These are phyloP conservation scores for Daldinia decipiens DNA, from an alignment of 495 filamentous ascomycete genomes.

Conservation along the genomic window DNA sequence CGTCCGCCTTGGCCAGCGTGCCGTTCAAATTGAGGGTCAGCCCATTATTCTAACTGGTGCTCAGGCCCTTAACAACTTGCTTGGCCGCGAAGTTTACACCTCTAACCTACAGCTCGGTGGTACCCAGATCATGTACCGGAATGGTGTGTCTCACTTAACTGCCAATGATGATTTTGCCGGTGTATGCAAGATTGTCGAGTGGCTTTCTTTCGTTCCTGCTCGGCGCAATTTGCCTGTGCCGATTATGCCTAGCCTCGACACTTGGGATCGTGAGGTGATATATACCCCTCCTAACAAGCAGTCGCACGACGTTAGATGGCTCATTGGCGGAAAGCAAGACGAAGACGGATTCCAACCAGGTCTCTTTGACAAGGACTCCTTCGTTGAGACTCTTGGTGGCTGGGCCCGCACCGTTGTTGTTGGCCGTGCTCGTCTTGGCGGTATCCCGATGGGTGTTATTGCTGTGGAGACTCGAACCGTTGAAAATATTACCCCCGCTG, in stretches of 20 bases:
- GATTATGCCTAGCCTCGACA: slow-evolving; percentile 83
- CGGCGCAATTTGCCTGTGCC: slow-evolving; percentile 90
- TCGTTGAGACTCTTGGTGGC: slow-evolving; percentile 94
- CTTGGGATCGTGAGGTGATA: slow-evolving; percentile 90
- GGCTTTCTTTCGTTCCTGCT: slow-evolving; percentile 96
- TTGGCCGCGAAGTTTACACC: slow-evolving; percentile 97
- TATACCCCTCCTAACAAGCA: slow-evolving; percentile 89
- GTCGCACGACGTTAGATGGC: slow-evolving; percentile 91
- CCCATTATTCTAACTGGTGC: slow-evolving; percentile 99
- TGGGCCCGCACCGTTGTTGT: slow-evolving; percentile 98
- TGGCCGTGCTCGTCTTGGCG: slow-evolving; percentile 94
- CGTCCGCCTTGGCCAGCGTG: slow-evolving; percentile 95
- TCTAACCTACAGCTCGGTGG: slow-evolving; percentile 99
- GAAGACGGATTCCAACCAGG: slow-evolving; percentile 86
- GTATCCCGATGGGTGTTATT: slow-evolving; percentile 98
- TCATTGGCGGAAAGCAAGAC: slow-evolving; percentile 90
- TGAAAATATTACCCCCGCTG: slow-evolving; percentile 97
- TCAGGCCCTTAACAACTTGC: slow-evolving; percentile 96
- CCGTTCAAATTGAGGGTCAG: slow-evolving; percentile 98
- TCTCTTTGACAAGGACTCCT: slow-evolving; percentile 95
- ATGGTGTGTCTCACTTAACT: slow-evolving; percentile 98
- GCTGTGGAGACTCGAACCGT: slow-evolving; percentile 94
- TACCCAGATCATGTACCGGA: slow-evolving; percentile 99
- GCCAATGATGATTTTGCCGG: slow-evolving; percentile 97
- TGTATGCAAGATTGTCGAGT: slow-evolving; percentile 96